These are phyloP conservation scores for Hanseniaspora valbyensis DNA, from an alignment of 805 yeast species.

Conservation along the genomic window DNA sequence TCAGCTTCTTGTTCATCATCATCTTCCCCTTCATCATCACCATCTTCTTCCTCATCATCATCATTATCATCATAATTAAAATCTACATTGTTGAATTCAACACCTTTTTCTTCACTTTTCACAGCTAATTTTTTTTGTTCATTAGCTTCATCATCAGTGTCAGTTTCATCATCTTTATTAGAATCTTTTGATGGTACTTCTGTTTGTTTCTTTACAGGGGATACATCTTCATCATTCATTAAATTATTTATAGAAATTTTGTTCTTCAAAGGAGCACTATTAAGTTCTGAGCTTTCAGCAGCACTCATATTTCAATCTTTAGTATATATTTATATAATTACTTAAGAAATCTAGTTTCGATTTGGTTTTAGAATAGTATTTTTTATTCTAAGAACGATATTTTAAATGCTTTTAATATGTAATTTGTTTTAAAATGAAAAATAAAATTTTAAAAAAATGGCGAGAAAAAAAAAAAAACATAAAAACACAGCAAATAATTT, in stretches of 20 bases:
- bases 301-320: neutral
- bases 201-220: slow-evolving; percentile 19
- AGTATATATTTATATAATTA: no score
- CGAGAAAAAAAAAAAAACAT: no score
- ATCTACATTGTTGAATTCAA: slow-evolving; percentile 22
- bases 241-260: slow-evolving; percentile 27
- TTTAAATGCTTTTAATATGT: no score
- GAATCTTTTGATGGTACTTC: slow-evolving; percentile 3
- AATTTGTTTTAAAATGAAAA: no score
- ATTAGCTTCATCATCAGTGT: slow-evolving; percentile 28
- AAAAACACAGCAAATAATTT: no score
- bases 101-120: slow-evolving; percentile 27
- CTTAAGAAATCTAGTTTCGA: no score
- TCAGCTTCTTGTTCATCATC: slow-evolving; percentile 6
- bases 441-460: no score
- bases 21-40: neutral
- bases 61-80: slow-evolving; percentile 27
- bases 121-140: slow-evolving; percentile 24
- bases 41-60: slow-evolving; percentile 18
- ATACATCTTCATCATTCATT: slow-evolving; percentile 30
- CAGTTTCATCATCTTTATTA: slow-evolving; percentile 25
- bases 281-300: no score
- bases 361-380: no score
- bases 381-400: no score
- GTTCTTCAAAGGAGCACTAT: no score